A percentile compares a stretch with the other conserved stretches of the same genome.
phyloP scores from a whole-genome alignment of 352 stramenopile genomes.

The Stephanocyclus meneghinianus region DNA sequence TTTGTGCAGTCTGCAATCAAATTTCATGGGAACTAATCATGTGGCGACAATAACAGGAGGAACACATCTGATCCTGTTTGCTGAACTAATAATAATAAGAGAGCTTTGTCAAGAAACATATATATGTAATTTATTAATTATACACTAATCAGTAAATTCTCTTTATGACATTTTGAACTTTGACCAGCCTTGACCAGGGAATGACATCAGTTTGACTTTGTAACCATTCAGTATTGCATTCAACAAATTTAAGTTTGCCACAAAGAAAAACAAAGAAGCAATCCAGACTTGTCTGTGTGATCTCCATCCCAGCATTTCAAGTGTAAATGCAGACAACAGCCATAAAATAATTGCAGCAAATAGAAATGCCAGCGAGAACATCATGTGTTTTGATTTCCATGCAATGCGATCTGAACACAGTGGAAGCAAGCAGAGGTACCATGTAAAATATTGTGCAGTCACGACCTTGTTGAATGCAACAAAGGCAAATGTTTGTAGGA shows the following conservation, averaged over 20 bases:
- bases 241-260: constrained; percentile 76
- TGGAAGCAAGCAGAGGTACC: constrained; percentile 90
- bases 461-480: constrained; percentile 97
- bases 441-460: constrained; percentile 96
- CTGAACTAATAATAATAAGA: too few species aligned
- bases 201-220: constrained; percentile 11
- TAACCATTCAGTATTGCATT: constrained; percentile 56
- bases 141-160: too few species aligned
- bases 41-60: too few species aligned
- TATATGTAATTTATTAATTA: too few species aligned
- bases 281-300: constrained; percentile 73
- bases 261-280: constrained; percentile 73
- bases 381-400: constrained; percentile 47
- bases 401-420: constrained; percentile 65
- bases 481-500: constrained; percentile 97
- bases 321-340: constrained; percentile 71
- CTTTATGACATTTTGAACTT: constrained; percentile 2
- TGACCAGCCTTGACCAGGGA: constrained; percentile 8
- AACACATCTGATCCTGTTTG: too few species aligned
- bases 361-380: constrained; percentile 43
- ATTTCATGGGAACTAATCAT: too few species aligned
- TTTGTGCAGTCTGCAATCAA: too few species aligned
- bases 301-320: constrained; percentile 78
- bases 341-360: constrained; percentile 63
- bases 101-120: too few species aligned